Evolutionary conservation across 2,329 filamentous ascomycete genomes (phyloP).

Genomic region (Cyphellophora europaea): DNA sequence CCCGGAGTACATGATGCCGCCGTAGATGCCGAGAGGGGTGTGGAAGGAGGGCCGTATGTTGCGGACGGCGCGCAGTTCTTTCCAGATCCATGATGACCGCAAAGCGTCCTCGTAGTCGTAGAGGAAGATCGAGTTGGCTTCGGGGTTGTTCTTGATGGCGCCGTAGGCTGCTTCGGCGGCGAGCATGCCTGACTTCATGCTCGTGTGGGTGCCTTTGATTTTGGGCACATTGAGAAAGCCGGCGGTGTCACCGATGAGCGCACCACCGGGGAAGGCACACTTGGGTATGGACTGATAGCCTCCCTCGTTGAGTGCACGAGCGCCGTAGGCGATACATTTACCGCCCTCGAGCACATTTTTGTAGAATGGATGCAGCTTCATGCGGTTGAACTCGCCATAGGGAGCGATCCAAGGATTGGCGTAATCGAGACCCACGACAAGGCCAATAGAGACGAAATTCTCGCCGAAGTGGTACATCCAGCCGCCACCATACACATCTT

Average conservation of each 20-base stretch:
- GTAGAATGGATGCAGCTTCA: slow-evolving; percentile 96
- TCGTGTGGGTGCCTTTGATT: slow-evolving; percentile 96
- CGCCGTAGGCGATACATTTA: slow-evolving; percentile 95
- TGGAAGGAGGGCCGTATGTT: slow-evolving; percentile 98
- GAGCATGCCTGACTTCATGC: slow-evolving; percentile 95
- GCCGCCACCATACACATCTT: slow-evolving; percentile 89
- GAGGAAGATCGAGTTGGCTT: slow-evolving; percentile 67
- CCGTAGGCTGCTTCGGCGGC: slow-evolving; percentile 83
- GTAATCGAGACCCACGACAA: slow-evolving; percentile 92
- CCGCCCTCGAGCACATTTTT: slow-evolving; percentile 80
- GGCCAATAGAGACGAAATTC: slow-evolving; percentile 83
- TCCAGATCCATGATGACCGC: slow-evolving; percentile 81
- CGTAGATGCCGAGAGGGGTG: slow-evolving; percentile 73
- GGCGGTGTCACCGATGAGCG: slow-evolving; percentile 89
- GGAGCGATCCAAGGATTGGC: slow-evolving; percentile 93
- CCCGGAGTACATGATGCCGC: slow-evolving; percentile 85
- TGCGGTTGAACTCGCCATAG: slow-evolving; percentile 93
- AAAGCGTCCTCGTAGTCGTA: slow-evolving; percentile 90
- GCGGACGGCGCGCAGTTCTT: slow-evolving; percentile 85
- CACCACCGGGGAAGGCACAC: slow-evolving; percentile 90
- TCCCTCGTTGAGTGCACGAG: slow-evolving; percentile 82
- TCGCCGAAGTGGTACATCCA: slow-evolving; percentile 99
- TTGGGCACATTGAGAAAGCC: slow-evolving; percentile 97
- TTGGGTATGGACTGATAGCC: slow-evolving; percentile 98
- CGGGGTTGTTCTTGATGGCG: slow-evolving; percentile 52